A percentile compares a stretch with the other conserved stretches of the same genome.
Evolutionary conservation across 2,329 filamentous ascomycete species (phyloP).

Genomic region (Paraphoma sp.): DNA sequence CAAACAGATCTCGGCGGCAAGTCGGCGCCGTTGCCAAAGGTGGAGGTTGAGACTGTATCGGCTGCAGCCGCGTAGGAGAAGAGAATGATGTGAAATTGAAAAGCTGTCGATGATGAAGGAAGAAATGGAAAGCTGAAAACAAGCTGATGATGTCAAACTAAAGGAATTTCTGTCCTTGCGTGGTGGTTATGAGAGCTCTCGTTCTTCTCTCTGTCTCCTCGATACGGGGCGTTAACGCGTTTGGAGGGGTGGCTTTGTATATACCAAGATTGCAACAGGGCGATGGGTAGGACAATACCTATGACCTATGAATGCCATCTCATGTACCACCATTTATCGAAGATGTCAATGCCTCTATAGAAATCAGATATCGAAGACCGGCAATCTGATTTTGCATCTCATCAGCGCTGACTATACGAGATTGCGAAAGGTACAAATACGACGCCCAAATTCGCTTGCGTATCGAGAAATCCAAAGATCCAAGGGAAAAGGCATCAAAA

Average conservation of each 20-base stretch:
- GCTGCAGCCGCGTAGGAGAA: constrained; percentile 41
- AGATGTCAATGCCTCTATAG: no score
- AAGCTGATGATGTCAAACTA: neutral
- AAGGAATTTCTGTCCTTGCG: neutral
- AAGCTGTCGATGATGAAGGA: constrained; percentile 20
- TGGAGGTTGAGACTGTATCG: constrained; percentile 64
- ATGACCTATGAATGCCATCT: neutral
- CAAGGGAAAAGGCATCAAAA: no score
- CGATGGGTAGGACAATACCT: neutral
- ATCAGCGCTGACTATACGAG: no score
- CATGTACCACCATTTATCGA: constrained; percentile 7
- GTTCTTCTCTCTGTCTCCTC: no score
- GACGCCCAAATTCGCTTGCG: neutral
- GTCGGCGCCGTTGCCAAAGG: constrained; percentile 70
- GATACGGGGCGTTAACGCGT: constrained; percentile 16
- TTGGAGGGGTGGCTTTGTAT: constrained; percentile 10
- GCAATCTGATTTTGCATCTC: no score
- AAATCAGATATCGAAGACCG: no score
- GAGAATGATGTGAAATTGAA: constrained; percentile 16
- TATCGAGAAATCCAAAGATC: neutral
- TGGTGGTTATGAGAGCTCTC: no score
- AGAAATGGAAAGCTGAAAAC: neutral
- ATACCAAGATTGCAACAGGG: constrained; percentile 6
- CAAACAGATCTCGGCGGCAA: constrained; percentile 80
- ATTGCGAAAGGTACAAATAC: no score